Conservation (phyloP, 768 basidiomycete genomes). For the Asterophora lycoperdoides region DNA sequence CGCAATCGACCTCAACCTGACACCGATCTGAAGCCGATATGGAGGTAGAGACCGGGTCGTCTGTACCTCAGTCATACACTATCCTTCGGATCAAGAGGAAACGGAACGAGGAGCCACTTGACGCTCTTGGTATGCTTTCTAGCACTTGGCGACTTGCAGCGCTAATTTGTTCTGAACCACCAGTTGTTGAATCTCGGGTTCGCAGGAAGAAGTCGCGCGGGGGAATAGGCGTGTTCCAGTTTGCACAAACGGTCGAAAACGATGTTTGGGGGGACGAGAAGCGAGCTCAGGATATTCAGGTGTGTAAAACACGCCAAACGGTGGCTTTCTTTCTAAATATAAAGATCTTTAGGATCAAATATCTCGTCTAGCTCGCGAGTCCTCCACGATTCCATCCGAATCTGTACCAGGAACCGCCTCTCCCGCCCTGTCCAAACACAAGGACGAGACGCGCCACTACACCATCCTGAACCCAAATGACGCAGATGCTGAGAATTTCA, state of each 20-base stretch:
- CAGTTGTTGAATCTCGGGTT: conserved; percentile 50
- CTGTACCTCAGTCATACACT: conserved; percentile 45
- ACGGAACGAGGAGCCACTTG: conserved; percentile 76
- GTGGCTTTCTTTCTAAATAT: background rate
- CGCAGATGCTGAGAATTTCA: conserved; percentile 23
- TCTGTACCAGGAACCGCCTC: conserved; percentile 11
- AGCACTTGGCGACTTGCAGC: conserved; percentile 9
- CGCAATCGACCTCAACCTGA: too few species aligned
- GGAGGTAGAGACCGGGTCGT: too few species aligned
- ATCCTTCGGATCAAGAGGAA: conserved; percentile 82
- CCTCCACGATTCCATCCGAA: conserved; percentile 17
- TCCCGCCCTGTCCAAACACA: conserved; percentile 22
- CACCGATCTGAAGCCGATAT: too few species aligned
- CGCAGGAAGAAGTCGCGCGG: conserved; percentile 60
- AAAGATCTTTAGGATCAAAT: conserved; percentile 46
- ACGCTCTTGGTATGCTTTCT: conserved; percentile 61
- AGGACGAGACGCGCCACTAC: conserved; percentile 45
- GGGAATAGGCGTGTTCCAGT: conserved; percentile 65
- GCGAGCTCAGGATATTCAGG: conserved; percentile 59
- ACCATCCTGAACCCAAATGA: conserved; percentile 38
- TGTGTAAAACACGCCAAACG: conserved; percentile 23
- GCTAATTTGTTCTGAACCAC: conserved; percentile 8
- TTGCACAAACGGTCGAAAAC: conserved; percentile 73
- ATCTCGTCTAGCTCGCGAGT: conserved; percentile 45
- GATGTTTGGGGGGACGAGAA: conserved; percentile 62